Percentiles rank a stretch among this genome's conserved stretches.
These are phyloP conservation scores for Sporothrix variecibatus DNA, from an alignment of 2,329 filamentous ascomycete species.

Conservation along the genomic window DNA sequence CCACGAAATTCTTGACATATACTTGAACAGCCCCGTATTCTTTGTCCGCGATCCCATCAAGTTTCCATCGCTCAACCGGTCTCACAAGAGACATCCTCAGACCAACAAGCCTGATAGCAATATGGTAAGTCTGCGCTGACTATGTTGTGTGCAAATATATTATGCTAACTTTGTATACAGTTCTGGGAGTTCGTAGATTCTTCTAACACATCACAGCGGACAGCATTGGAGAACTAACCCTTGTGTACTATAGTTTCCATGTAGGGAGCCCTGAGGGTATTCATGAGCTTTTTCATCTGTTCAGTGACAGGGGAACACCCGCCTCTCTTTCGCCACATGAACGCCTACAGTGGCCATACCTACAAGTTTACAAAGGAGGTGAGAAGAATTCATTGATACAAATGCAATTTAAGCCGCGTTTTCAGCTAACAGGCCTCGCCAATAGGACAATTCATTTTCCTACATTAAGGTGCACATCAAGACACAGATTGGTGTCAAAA, in stretches of 20 bases:
- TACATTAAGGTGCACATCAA: slow-evolving; percentile 67
- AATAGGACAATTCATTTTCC: neutral
- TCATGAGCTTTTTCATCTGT: slow-evolving; percentile 66
- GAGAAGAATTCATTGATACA: neutral
- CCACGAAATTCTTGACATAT: neutral
- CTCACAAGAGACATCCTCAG: slow-evolving; percentile 73
- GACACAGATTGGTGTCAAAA: slow-evolving; percentile 63
- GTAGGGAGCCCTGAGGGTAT: slow-evolving; percentile 60
- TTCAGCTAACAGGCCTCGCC: neutral
- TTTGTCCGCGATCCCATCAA: slow-evolving; percentile 74
- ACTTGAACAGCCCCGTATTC: slow-evolving; percentile 59
- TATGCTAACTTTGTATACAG: neutral
- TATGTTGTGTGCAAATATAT: neutral
- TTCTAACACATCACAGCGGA: neutral
- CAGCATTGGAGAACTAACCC: neutral
- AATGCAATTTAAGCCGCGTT: neutral
- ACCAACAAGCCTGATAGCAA: slow-evolving; percentile 71
- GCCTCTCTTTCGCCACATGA: slow-evolving; percentile 67
- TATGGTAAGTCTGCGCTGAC: slow-evolving; percentile 38
- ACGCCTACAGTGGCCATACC: slow-evolving; percentile 67
- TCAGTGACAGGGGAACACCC: slow-evolving; percentile 66
- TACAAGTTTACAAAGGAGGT: slow-evolving; percentile 63
- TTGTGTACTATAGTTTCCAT: neutral
- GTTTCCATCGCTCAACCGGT: slow-evolving; percentile 75
- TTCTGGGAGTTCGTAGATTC: slow-evolving; percentile 50